These are phyloP conservation scores for Citrullus colocynthis DNA, from an alignment of 306 rosid species.

Conservation along the genomic window DNA sequence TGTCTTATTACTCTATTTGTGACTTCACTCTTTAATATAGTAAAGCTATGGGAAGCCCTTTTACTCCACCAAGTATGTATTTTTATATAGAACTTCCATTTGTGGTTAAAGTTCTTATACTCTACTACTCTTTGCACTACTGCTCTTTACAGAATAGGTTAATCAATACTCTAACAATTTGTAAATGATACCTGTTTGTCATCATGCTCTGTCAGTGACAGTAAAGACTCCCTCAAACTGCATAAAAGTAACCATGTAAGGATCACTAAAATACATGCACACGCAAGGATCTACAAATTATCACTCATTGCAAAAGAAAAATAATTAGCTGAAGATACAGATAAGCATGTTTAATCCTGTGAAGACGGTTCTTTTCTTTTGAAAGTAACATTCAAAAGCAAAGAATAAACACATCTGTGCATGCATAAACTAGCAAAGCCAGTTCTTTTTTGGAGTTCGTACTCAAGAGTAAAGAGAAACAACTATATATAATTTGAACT, in stretches of 20 bases:
- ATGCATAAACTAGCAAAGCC: not conserved
- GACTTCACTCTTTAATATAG: not conserved
- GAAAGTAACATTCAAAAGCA: not conserved
- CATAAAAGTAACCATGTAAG: conserved; percentile 24
- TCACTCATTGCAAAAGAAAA: not conserved
- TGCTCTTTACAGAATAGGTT: not conserved
- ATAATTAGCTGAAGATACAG: not conserved
- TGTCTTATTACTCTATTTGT: not conserved
- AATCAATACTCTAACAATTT: not conserved
- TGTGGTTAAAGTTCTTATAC: not conserved
- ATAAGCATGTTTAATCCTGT: not conserved
- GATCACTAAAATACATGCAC: conserved; percentile 4
- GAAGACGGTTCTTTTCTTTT: not conserved
- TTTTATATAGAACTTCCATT: not conserved
- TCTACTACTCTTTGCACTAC: not conserved
- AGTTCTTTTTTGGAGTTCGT: not conserved
- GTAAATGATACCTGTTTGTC: conserved; percentile 71
- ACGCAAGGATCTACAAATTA: not conserved
- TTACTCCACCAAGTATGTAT: not conserved
- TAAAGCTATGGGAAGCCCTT: not conserved
- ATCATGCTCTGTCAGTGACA: conserved; percentile 87
- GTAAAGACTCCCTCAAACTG: conserved; percentile 84
- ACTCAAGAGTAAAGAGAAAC: not conserved
- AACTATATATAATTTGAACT: not conserved
- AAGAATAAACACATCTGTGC: not conserved